Conservation (phyloP, 768 basidiomycete genomes). For the Tricholoma terreum region DNA sequence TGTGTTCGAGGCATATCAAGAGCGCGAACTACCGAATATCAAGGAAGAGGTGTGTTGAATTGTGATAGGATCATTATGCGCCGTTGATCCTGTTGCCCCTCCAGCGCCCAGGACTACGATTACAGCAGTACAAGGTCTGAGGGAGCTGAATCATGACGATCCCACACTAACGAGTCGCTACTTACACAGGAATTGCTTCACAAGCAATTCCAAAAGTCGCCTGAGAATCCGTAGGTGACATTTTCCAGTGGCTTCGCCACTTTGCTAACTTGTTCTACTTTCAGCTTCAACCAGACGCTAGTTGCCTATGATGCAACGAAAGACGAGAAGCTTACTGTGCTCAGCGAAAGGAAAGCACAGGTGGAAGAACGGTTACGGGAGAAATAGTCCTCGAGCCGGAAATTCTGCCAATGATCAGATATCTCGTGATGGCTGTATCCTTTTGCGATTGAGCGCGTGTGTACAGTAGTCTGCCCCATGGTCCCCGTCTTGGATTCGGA, state of each 20-base stretch:
- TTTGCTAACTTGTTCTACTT: background rate
- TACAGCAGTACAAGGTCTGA: slow-evolving; percentile 85
- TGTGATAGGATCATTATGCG: slow-evolving; percentile 8
- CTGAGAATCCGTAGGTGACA: slow-evolving; percentile 85
- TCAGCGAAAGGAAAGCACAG: slow-evolving; percentile 64
- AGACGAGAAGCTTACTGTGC: slow-evolving; percentile 77
- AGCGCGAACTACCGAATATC: slow-evolving; percentile 78
- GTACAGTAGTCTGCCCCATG: too few relatives aligned
- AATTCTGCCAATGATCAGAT: background rate
- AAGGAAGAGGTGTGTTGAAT: slow-evolving; percentile 59
- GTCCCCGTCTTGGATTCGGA: too few relatives aligned
- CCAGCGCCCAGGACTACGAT: slow-evolving; percentile 83
- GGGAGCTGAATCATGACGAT: background rate
- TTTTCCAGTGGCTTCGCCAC: background rate
- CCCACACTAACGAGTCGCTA: background rate
- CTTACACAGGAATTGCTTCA: slow-evolving; percentile 68
- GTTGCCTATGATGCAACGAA: slow-evolving; percentile 84
- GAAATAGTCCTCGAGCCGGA: slow-evolving; percentile 13
- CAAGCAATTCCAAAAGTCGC: slow-evolving; percentile 96
- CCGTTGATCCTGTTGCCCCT: slow-evolving; percentile 7
- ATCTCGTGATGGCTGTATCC: background rate
- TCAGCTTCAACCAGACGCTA: slow-evolving; percentile 79
- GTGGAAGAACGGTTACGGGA: slow-evolving; percentile 66
- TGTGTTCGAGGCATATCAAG: slow-evolving; percentile 88
- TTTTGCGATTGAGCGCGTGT: background rate